A percentile compares a stretch with the other conserved stretches of the same genome.
Conservation (phyloP, 2,329 filamentous ascomycete species). For the Periconia sp. region DNA sequence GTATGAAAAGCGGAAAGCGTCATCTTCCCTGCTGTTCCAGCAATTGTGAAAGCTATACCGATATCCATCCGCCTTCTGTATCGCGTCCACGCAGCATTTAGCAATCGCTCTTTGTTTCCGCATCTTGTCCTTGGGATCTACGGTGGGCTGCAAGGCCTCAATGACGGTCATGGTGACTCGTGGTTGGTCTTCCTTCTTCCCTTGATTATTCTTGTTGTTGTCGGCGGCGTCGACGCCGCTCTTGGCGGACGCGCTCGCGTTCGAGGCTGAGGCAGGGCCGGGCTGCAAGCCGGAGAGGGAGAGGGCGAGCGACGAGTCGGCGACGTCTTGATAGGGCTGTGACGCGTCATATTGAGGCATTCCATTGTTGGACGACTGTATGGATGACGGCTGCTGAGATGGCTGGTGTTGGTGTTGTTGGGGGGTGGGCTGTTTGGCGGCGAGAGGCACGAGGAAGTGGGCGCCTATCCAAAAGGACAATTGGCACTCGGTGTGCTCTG, state of each 20-base stretch:
- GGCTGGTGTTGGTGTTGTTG: constrained; percentile 3
- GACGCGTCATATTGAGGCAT: constrained; percentile 21
- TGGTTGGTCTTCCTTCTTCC: constrained; percentile 17
- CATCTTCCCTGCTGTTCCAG: constrained; percentile 51
- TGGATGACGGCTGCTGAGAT: constrained; percentile 21
- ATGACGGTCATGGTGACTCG: constrained; percentile 37
- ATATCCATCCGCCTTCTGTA: constrained; percentile 50
- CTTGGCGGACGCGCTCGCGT: constrained; percentile 1
- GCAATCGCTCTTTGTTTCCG: constrained; percentile 51
- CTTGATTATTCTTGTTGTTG: neutral
- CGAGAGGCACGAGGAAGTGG: constrained; percentile 32
- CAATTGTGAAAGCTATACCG: constrained; percentile 54
- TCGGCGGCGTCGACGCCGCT: constrained; percentile 1
- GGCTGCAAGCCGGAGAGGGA: constrained; percentile 21
- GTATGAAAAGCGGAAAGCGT: constrained; percentile 51
- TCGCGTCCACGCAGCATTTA: constrained; percentile 47
- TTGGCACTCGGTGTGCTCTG: constrained; percentile 43
- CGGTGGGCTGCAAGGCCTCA: constrained; percentile 37
- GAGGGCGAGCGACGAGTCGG: constrained; percentile 29
- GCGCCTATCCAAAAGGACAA: constrained; percentile 42
- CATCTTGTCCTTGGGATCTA: constrained; percentile 45
- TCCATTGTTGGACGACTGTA: constrained; percentile 28
- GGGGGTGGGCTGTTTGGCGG: constrained; percentile 1
- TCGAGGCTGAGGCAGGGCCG: constrained; percentile 5
- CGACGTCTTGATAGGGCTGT: constrained; percentile 24